These are phyloP conservation scores for Oryza glumipatula DNA, from an alignment of 176 grass and related monocot species.

Conservation along the genomic window DNA sequence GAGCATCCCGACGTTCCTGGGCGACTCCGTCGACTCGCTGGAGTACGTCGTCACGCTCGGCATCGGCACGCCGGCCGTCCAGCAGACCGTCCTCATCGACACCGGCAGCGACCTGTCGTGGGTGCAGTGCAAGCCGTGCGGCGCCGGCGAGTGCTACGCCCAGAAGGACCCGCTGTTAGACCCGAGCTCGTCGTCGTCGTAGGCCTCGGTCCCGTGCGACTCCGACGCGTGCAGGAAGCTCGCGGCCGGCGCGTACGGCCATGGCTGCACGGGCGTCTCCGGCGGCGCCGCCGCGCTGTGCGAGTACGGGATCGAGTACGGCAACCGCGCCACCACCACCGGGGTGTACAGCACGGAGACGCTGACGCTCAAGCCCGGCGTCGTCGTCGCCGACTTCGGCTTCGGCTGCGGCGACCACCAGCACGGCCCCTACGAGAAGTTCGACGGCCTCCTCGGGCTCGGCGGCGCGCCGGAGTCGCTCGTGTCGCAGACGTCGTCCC, in stretches of 20 bases:
- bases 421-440: slow-evolving; percentile 9
- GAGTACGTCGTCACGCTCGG: slow-evolving; percentile 46
- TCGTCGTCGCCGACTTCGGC: slow-evolving; percentile 27
- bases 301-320: slow-evolving; percentile 29
- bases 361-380: slow-evolving; percentile 38
- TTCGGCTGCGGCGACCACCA: slow-evolving; percentile 66
- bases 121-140: slow-evolving; percentile 76
- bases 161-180: slow-evolving; percentile 48
- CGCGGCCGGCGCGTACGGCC: neutral
- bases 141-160: slow-evolving; percentile 28
- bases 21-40: slow-evolving; percentile 34
- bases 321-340: neutral
- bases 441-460: too few relatives aligned
- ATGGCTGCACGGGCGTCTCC: slow-evolving; percentile 3
- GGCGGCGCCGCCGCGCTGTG: neutral
- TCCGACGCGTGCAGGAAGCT: slow-evolving; percentile 1
- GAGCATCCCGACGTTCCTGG: slow-evolving; percentile 33
- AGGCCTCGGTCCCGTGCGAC: slow-evolving; percentile 4
- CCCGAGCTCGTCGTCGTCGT: slow-evolving; percentile 20
- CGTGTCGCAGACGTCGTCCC: too few relatives aligned
- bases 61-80: slow-evolving; percentile 35
- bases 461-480: too few relatives aligned
- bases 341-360: slow-evolving; percentile 62
- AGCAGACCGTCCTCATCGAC: slow-evolving; percentile 53
- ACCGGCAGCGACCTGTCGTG: slow-evolving; percentile 85